Evolutionary conservation across 2,329 filamentous ascomycete species (phyloP).

Genomic region (Penicillium vulpinum): DNA sequence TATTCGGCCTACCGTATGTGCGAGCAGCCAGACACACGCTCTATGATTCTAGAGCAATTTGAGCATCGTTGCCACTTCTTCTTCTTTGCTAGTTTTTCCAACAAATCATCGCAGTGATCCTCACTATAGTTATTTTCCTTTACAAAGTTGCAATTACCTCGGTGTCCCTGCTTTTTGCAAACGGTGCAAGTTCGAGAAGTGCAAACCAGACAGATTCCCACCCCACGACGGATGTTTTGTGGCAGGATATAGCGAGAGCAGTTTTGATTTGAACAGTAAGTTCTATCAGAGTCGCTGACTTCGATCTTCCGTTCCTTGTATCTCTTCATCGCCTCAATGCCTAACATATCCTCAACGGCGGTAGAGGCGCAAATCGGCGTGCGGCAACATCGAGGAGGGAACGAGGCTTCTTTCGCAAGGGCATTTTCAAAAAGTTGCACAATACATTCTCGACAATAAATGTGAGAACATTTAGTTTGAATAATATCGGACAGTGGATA

Average conservation of each 20-base stretch:
- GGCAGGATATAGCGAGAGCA: constrained; percentile 2
- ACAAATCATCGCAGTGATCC: neutral
- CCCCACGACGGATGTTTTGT: neutral
- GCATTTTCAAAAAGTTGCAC: neutral
- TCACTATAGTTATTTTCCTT: neutral
- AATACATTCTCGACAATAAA: neutral
- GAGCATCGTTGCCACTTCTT: constrained; percentile 1
- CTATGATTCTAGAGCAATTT: neutral
- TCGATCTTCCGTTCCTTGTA: neutral
- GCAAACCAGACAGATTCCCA: neutral
- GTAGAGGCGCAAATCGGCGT: neutral
- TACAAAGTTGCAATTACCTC: neutral
- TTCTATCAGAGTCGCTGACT: neutral
- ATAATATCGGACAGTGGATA: neutral
- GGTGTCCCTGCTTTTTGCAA: neutral
- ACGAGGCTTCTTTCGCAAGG: neutral
- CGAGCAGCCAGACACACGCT: neutral
- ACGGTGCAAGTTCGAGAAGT: neutral
- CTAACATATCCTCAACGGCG: neutral
- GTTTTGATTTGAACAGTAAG: neutral
- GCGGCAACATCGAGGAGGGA: constrained; percentile 1
- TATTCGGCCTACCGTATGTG: neutral
- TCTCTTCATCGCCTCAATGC: neutral
- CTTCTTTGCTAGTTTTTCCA: neutral
- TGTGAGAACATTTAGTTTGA: neutral